phyloP scores from a whole-genome alignment of 345 rosid genomes.

The Eucalyptus regnans region DNA sequence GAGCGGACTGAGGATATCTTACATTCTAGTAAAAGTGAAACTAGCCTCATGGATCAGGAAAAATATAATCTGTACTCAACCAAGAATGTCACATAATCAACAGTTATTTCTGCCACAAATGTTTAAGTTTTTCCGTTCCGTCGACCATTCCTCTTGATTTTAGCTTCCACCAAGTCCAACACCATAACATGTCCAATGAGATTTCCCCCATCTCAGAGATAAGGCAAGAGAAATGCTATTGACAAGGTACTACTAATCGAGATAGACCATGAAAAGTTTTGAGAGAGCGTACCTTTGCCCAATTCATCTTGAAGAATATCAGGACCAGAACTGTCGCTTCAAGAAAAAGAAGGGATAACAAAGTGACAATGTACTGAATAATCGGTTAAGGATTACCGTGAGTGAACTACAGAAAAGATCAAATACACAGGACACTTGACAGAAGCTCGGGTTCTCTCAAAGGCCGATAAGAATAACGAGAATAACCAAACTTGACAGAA shows the following conservation, averaged over 20 bases:
- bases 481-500: not conserved
- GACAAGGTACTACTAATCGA: not conserved
- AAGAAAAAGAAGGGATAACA: slow-evolving; percentile 18
- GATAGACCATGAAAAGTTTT: not conserved
- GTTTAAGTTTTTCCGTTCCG: not conserved
- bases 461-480: not conserved
- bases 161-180: not conserved
- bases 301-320: slow-evolving; percentile 33
- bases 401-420: not conserved
- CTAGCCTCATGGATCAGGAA: not conserved
- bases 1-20: not conserved
- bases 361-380: slow-evolving; percentile 20
- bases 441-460: not conserved
- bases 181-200: not conserved
- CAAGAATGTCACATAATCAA: not conserved
- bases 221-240: not conserved
- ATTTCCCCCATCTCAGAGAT: not conserved
- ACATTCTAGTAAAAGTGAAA: not conserved
- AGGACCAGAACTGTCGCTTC: slow-evolving; percentile 19
- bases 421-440: not conserved
- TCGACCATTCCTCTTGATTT: not conserved
- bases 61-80: not conserved
- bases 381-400: slow-evolving; percentile 5
- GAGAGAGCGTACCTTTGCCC: slow-evolving; percentile 24
- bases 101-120: not conserved